phyloP scores from a whole-genome alignment of 2,329 filamentous ascomycete species.

The Phialocephala sp. region DNA sequence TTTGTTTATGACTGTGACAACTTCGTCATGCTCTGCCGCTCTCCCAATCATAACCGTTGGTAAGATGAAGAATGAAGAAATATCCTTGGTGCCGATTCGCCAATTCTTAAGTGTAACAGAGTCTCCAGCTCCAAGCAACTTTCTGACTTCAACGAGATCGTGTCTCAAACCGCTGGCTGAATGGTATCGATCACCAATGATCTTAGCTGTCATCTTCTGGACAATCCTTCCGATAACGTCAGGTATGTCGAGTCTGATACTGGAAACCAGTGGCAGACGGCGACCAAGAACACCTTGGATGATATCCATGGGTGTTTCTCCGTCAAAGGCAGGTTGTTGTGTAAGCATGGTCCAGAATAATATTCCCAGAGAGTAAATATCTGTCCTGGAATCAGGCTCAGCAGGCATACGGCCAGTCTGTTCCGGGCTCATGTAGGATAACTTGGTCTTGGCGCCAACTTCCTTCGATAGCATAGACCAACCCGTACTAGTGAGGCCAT shows the following conservation, averaged over 20 bases:
- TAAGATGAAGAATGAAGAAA: conserved; percentile 90
- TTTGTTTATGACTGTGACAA: conserved; percentile 77
- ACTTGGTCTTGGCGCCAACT: conserved; percentile 83
- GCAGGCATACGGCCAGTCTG: conserved; percentile 93
- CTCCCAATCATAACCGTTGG: conserved; percentile 83
- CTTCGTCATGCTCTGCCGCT: conserved; percentile 69
- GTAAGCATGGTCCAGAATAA: conserved; percentile 87
- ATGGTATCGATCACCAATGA: conserved; percentile 85
- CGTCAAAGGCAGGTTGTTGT: conserved; percentile 80
- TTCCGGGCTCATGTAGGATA: conserved; percentile 91
- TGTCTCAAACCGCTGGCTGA: conserved; percentile 85
- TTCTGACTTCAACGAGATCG: conserved; percentile 77
- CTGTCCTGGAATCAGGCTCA: conserved; percentile 88
- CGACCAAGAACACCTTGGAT: conserved; percentile 87
- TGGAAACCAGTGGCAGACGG: conserved; percentile 77
- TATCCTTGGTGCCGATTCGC: conserved; percentile 80
- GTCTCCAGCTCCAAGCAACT: conserved; percentile 78
- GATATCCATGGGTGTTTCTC: conserved; percentile 82
- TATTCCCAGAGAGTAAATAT: conserved; percentile 91
- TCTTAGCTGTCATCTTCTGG: conserved; percentile 90
- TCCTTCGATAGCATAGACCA: conserved; percentile 87
- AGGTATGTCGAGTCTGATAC: conserved; percentile 80
- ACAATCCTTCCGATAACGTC: conserved; percentile 83
- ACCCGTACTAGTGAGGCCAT: conserved; percentile 82
- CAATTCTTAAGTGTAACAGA: conserved; percentile 73